Conservation (phyloP, 106 monocot genomes). For the Platanthera guangdongensis region DNA sequence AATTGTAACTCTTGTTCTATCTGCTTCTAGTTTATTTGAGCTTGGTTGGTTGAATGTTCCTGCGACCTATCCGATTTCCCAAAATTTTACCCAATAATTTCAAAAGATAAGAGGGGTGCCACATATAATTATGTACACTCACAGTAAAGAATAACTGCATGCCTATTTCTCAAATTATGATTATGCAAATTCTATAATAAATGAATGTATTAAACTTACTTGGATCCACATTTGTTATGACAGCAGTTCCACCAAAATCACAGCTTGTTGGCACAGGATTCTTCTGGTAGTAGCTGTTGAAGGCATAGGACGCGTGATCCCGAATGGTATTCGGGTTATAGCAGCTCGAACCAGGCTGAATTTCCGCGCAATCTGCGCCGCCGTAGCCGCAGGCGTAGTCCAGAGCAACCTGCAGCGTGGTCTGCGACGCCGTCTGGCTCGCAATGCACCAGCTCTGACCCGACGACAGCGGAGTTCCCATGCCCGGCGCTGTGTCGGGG, state of each 20-base stretch:
- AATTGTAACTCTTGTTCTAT: too few species aligned
- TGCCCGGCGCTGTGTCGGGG: constrained; percentile 5
- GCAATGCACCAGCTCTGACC: constrained; percentile 88
- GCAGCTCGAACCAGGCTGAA: constrained; percentile 68
- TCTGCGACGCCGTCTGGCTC: constrained; percentile 57
- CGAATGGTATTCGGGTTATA: constrained; percentile 60
- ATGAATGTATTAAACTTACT: constrained; percentile 37
- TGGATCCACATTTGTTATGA: constrained; percentile 61
- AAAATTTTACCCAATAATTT: too few species aligned
- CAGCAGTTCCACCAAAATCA: constrained; percentile 82
- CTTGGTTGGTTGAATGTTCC: too few species aligned
- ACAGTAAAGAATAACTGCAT: not conserved
- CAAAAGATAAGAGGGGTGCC: too few species aligned
- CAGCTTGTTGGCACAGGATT: constrained; percentile 81
- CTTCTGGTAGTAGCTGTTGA: constrained; percentile 89
- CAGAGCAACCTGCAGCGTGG: constrained; percentile 74
- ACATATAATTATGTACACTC: too few species aligned
- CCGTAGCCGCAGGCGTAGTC: constrained; percentile 95
- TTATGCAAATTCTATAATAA: not conserved
- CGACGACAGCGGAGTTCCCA: constrained; percentile 7
- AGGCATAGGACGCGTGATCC: constrained; percentile 88
- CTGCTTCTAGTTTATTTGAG: too few species aligned
- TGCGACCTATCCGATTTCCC: too few species aligned
- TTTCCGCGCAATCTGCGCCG: constrained; percentile 73
- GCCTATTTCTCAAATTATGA: not conserved